Conservation (phyloP, 176 grass and related monocot species). For the Oryza glaberrima region DNA sequence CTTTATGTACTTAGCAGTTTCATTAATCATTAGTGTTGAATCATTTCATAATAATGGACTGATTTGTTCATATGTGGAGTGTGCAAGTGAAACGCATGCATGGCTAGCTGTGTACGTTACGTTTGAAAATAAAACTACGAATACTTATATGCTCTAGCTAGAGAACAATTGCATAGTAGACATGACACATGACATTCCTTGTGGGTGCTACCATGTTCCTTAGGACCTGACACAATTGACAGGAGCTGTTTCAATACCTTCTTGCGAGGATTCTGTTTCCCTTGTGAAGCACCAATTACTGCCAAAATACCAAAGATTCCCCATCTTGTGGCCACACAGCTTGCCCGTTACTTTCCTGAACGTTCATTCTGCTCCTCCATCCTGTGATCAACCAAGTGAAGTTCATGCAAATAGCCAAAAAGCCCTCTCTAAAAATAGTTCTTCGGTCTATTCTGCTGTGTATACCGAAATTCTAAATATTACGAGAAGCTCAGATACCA, state of each 20-base stretch:
- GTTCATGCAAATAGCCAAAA: background rate
- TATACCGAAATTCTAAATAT: background rate
- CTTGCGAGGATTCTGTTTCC: conserved; percentile 35
- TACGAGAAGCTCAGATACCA: background rate
- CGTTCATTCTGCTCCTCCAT: conserved; percentile 4
- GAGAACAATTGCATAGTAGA: conserved; percentile 37
- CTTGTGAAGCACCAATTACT: conserved; percentile 44
- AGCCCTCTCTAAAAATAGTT: background rate
- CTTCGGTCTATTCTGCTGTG: background rate
- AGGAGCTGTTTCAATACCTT: conserved; percentile 32
- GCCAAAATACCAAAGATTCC: conserved; percentile 43
- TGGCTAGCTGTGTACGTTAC: background rate
- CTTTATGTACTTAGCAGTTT: background rate
- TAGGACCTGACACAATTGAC: conserved; percentile 34
- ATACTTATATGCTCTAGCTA: background rate
- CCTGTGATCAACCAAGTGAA: background rate
- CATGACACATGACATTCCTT: conserved; percentile 43
- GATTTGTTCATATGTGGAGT: background rate
- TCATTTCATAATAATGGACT: conserved; percentile 8
- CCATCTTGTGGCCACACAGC: background rate
- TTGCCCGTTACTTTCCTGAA: background rate
- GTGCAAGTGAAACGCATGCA: background rate
- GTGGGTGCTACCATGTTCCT: conserved; percentile 49
- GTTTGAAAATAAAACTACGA: background rate
- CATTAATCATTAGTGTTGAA: background rate